Base-by-base conservation (phyloP, 495 filamentous ascomycete species). In the Hypoxylon fragiforme region DNA sequence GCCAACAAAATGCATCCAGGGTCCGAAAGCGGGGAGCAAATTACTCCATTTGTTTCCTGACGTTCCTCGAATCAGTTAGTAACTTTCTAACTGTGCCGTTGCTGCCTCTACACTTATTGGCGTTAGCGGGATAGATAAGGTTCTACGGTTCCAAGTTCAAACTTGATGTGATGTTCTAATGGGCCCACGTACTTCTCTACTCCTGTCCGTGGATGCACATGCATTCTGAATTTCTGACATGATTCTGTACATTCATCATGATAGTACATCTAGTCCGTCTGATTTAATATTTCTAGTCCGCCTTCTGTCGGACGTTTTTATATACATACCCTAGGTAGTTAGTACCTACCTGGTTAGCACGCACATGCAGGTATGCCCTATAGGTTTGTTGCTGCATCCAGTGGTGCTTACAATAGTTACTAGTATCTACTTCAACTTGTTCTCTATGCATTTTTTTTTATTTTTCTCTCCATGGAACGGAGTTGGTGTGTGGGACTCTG, bases 11-110 rank as follows among this genome's bases (percentile, higher is more conserved):
- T 46, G 15, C 37, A 43, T 34, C 50, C 50, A 54, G 55, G 50
- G 62, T 68, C 65, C 65, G 65, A 68, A 63, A 68, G 65, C 62
- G 65, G 65, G 62, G 62, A 47, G 32, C 32, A 47, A 43, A 59
- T n/a, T 58, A 54, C 44, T 53, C 42, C 60, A 41, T 32, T 14
- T 34, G 11, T n/a, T 28, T 21, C 43, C 30, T 2, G 6, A 24
- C 11, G 12, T 7, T 39, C 45, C 24, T 16, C 35, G n/a, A 40
- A 16, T n/a, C 5, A 5, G 5, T 37, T 13, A 5, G 3, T 35
- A n/a, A 14, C 13, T 18, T 15, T 4, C 13, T 9, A 28, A 18
- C 34, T 14, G 8, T 13, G 8, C 34, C 34, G 13, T 13, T 7
- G 7, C 18, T 7, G 13, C 3, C 8, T 37, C 18, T 5, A 5